phyloP scores from a whole-genome alignment of 148 eudicot genomes.

The Camellia lanceoleosa region DNA sequence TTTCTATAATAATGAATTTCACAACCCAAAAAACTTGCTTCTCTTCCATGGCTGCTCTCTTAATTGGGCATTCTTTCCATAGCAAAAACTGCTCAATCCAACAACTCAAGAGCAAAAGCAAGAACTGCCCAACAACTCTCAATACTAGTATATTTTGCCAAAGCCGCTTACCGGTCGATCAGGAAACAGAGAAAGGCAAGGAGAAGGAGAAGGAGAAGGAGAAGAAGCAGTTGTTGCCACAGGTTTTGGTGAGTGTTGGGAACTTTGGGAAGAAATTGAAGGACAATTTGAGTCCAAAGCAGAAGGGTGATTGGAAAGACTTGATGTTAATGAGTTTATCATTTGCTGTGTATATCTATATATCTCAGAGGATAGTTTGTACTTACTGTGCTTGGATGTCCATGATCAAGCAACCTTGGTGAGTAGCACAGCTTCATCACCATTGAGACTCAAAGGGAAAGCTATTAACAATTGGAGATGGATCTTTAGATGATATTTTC shows the following conservation, averaged over 20 bases:
- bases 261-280: conserved; percentile 45
- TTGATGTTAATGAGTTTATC: conserved; percentile 78
- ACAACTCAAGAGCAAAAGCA: conserved; percentile 12
- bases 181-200: conserved; percentile 20
- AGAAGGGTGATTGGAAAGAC: conserved; percentile 91
- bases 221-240: conserved; percentile 10
- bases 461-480: too few species aligned
- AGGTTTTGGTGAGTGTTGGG: conserved; percentile 24
- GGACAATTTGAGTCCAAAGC: conserved; percentile 71
- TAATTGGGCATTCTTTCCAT: conserved; percentile 23
- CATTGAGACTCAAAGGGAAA: too few species aligned
- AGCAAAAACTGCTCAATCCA: conserved; percentile 18
- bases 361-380: conserved; percentile 90
- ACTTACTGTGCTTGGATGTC: conserved; percentile 91
- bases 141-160: conserved; percentile 30
- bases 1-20: neutral
- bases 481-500: neutral
- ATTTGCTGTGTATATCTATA: conserved; percentile 86
- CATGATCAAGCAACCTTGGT: conserved; percentile 52
- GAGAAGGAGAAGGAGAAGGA: conserved; percentile 19
- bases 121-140: conserved; percentile 16
- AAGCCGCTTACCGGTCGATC: conserved; percentile 27
- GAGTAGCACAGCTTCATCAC: neutral
- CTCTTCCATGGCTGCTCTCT: conserved; percentile 46
- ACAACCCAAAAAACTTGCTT: neutral